These are phyloP conservation scores for Rhodamnia argentea DNA, from an alignment of 345 rosid genomes.

Conservation along the genomic window DNA sequence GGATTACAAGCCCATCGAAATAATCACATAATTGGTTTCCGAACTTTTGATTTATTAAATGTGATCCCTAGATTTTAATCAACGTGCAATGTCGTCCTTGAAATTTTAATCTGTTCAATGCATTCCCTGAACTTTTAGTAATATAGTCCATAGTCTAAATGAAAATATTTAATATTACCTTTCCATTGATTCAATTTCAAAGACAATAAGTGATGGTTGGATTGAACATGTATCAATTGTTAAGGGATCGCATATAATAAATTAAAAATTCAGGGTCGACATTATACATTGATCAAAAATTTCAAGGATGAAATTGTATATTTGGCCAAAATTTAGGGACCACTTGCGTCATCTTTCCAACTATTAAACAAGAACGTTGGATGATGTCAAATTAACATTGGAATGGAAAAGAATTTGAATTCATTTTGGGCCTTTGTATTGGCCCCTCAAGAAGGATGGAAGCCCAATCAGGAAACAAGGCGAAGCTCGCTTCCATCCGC, in stretches of 20 bases:
- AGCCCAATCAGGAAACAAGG: background rate
- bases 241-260: too few relatives aligned
- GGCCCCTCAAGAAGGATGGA: background rate
- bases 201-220: background rate
- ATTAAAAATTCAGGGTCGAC: too few relatives aligned
- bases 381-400: background rate
- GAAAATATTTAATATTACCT: background rate
- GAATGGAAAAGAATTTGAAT: background rate
- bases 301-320: too few relatives aligned
- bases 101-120: background rate
- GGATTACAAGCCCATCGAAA: background rate
- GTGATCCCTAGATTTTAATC: too few relatives aligned
- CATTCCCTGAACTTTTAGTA: accelerated
- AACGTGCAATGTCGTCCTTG: too few relatives aligned
- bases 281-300: too few relatives aligned
- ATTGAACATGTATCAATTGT: too few relatives aligned
- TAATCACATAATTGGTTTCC: background rate
- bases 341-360: too few relatives aligned
- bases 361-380: too few relatives aligned
- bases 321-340: too few relatives aligned
- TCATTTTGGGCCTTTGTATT: background rate
- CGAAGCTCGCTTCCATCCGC: background rate
- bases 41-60: too few relatives aligned
- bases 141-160: background rate
- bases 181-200: background rate